Evolutionary conservation across 2,329 filamentous ascomycete species (phyloP).

Genomic region (Nigrospora oryzae): DNA sequence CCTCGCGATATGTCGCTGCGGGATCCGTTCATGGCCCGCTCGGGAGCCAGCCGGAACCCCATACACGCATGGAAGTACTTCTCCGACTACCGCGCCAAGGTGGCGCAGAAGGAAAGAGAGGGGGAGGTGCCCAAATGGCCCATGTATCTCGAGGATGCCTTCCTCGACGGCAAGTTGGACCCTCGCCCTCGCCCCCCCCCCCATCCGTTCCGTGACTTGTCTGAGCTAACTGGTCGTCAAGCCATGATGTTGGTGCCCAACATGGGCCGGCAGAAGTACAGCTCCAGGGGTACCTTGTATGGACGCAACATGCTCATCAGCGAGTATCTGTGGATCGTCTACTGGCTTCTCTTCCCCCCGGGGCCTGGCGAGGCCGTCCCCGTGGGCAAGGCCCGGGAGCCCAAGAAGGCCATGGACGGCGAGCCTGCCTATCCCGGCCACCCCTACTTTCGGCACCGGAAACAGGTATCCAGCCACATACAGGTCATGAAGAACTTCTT

Average conservation of each 20-base stretch:
- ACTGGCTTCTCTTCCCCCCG: slow-evolving; percentile 33
- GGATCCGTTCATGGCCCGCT: slow-evolving; percentile 21
- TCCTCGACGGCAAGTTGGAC: slow-evolving; percentile 51
- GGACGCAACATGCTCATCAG: slow-evolving; percentile 64
- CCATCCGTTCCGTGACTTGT: slow-evolving; percentile 1
- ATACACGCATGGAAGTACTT: slow-evolving; percentile 56
- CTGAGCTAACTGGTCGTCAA: slow-evolving; percentile 20
- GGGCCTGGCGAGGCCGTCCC: slow-evolving; percentile 28
- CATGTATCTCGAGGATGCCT: slow-evolving; percentile 55
- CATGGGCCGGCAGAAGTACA: slow-evolving; percentile 60
- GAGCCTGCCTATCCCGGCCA: slow-evolving; percentile 15
- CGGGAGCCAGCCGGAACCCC: slow-evolving; percentile 38
- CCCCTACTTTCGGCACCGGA: slow-evolving; percentile 31
- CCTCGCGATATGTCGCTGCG: slow-evolving; percentile 23
- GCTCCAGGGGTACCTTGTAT: slow-evolving; percentile 53
- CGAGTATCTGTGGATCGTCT: slow-evolving; percentile 55
- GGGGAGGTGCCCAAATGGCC: slow-evolving; percentile 56
- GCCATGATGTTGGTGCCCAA: slow-evolving; percentile 57
- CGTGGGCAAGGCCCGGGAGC: slow-evolving; percentile 33
- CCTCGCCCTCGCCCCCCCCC: not conserved
- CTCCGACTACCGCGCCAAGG: slow-evolving; percentile 56
- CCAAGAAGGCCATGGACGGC: slow-evolving; percentile 4
- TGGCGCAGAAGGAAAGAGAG: slow-evolving; percentile 51
- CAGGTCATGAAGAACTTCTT: slow-evolving; percentile 64
- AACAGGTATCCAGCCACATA: slow-evolving; percentile 64